phyloP scores from a whole-genome alignment of 2,329 filamentous ascomycete genomes.

The Hymenotorrendiella dingleyae region DNA sequence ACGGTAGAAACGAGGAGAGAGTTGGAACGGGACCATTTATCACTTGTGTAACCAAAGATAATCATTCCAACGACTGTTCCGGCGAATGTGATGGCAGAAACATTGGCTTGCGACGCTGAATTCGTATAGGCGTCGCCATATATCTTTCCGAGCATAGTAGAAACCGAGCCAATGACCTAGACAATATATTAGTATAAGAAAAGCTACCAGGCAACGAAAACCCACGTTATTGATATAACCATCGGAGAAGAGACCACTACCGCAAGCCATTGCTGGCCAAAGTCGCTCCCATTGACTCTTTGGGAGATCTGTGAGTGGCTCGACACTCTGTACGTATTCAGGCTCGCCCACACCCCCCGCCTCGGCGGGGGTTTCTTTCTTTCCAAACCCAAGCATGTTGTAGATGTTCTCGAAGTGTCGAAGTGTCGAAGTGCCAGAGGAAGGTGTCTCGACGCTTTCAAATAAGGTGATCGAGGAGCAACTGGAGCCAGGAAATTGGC shows the following conservation, averaged over 20 bases:
- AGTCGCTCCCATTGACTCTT: constrained; percentile 25
- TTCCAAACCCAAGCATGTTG: constrained; percentile 14
- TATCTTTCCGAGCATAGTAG: constrained; percentile 63
- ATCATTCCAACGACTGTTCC: constrained; percentile 81
- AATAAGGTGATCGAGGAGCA: neutral
- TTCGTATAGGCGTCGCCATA: constrained; percentile 65
- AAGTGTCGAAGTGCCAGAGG: neutral
- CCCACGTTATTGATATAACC: constrained; percentile 83
- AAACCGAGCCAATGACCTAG: constrained; percentile 81
- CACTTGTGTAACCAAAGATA: constrained; percentile 72
- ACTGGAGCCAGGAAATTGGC: neutral
- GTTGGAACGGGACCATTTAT: constrained; percentile 80
- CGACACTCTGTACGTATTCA: constrained; percentile 5
- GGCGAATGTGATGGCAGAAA: constrained; percentile 77
- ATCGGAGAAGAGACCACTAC: constrained; percentile 84
- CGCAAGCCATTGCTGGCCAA: constrained; percentile 73
- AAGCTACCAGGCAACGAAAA: neutral
- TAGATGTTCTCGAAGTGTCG: neutral
- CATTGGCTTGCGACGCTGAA: constrained; percentile 66
- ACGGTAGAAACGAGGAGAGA: constrained; percentile 74
- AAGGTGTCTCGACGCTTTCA: neutral
- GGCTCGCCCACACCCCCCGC: constrained; percentile 2
- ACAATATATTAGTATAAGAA: neutral
- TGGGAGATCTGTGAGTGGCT: constrained; percentile 15
- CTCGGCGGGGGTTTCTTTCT: neutral